Evolutionary conservation across 2,329 filamentous ascomycete species (phyloP).

Genomic region (Penicillium sp.): DNA sequence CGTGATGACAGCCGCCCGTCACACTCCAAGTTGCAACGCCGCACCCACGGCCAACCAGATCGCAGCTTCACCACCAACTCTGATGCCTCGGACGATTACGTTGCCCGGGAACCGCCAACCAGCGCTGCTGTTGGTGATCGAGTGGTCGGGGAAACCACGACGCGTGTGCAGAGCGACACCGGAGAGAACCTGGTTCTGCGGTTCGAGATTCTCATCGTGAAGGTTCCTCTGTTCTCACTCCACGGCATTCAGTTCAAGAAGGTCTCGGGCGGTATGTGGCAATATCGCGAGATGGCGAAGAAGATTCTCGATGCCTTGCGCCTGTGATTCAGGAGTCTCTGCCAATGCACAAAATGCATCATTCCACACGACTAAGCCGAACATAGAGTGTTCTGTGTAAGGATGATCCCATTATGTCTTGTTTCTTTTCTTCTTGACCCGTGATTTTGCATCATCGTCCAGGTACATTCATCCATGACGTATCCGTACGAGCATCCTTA

Average conservation of each 20-base stretch:
- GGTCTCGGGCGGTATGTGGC: conserved; percentile 92
- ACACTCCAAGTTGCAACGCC: conserved; percentile 47
- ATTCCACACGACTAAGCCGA: not conserved
- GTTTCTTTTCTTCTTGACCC: conserved; percentile 3
- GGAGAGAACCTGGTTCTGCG: conserved; percentile 80
- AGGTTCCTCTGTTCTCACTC: conserved; percentile 87
- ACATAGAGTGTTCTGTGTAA: conserved; percentile 15
- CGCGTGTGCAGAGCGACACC: conserved; percentile 86
- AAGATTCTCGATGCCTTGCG: conserved; percentile 86
- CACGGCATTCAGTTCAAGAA: conserved; percentile 99
- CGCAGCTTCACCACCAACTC: conserved; percentile 79
- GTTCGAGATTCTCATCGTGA: conserved; percentile 97
- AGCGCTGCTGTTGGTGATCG: conserved; percentile 56
- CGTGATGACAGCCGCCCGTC: conserved; percentile 60
- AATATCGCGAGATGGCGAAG: conserved; percentile 98
- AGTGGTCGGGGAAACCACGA: conserved; percentile 82
- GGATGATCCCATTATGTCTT: conserved; percentile 5
- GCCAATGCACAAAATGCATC: not conserved
- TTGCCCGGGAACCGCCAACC: conserved; percentile 45
- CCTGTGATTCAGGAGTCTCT: conserved; percentile 56
- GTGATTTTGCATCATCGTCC: conserved; percentile 3
- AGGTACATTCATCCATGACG: conserved; percentile 28
- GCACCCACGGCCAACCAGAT: conserved; percentile 56
- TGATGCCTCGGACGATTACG: conserved; percentile 79
- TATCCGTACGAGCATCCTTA: conserved; percentile 32